phyloP scores from a whole-genome alignment of 768 basidiomycete species.

The Leccinellum luteum region DNA sequence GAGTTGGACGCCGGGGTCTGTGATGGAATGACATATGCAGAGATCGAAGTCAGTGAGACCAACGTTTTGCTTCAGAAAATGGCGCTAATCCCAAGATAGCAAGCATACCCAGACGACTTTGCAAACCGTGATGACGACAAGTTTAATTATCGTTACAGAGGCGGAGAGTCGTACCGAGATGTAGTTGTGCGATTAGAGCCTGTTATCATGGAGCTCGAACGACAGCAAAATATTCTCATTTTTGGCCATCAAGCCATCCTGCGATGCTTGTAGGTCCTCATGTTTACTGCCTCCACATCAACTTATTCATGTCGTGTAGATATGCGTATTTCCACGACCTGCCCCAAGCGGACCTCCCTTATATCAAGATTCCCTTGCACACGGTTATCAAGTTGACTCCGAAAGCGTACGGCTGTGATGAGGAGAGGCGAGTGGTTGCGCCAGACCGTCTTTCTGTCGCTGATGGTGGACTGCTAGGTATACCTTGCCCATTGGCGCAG shows the following conservation, averaged over 20 bases:
- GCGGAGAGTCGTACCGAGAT: constrained; percentile 96
- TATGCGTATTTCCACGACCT: constrained; percentile 97
- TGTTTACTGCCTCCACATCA: neutral
- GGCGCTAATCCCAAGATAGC: constrained; percentile 40
- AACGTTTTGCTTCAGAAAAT: neutral
- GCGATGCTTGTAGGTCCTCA: constrained; percentile 61
- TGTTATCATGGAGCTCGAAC: constrained; percentile 98
- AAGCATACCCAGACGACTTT: constrained; percentile 96
- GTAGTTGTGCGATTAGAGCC: constrained; percentile 95
- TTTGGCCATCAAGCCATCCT: constrained; percentile 95
- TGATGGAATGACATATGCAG: constrained; percentile 99
- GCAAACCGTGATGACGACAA: constrained; percentile 98
- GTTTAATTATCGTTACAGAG: constrained; percentile 98
- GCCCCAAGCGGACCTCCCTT: constrained; percentile 90
- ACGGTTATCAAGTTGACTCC: constrained; percentile 98
- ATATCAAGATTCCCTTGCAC: constrained; percentile 96
- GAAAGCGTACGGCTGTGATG: constrained; percentile 97
- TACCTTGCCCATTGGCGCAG: constrained; percentile 85
- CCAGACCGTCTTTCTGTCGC: neutral
- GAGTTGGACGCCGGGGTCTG: constrained; percentile 99
- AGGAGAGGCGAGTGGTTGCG: constrained; percentile 66
- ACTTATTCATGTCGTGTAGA: constrained; percentile 38
- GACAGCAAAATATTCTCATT: constrained; percentile 96
- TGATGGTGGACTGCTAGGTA: constrained; percentile 50
- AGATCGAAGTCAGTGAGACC: constrained; percentile 74